phyloP scores from a whole-genome alignment of 306 rosid species.

The Mucuna pruriens region DNA sequence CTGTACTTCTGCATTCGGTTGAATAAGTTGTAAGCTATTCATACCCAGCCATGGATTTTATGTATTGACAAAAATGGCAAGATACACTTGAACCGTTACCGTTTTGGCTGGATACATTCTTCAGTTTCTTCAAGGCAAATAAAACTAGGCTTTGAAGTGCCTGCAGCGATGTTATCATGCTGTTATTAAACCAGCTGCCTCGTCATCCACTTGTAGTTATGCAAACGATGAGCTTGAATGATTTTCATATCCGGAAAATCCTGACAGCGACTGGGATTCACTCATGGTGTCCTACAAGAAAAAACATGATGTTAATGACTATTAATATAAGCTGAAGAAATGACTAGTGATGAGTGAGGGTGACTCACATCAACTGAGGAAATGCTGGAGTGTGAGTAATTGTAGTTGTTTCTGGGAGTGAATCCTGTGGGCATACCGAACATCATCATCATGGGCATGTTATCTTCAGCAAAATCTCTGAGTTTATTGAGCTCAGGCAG shows the following conservation, averaged over 20 bases:
- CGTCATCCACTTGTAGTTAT: neutral
- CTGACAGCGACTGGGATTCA: conserved; percentile 43
- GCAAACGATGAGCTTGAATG: conserved; percentile 48
- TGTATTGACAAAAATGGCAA: neutral
- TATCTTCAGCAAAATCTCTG: conserved; percentile 64
- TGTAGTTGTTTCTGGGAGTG: conserved; percentile 16
- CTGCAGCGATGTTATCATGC: neutral
- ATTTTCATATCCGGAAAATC: conserved; percentile 50
- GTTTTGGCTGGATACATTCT: neutral
- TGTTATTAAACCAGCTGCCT: neutral
- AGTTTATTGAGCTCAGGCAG: conserved; percentile 72
- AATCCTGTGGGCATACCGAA: conserved; percentile 2
- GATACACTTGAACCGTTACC: neutral
- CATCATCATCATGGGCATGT: conserved; percentile 42
- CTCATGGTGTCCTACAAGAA: conserved; percentile 50
- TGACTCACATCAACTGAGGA: conserved; percentile 54
- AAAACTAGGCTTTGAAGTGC: neutral
- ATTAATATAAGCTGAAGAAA: neutral
- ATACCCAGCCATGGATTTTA: neutral
- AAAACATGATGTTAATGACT: neutral
- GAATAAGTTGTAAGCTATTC: neutral
- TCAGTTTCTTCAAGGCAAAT: neutral
- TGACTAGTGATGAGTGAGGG: neutral
- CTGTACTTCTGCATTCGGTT: neutral
- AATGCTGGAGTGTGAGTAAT: neutral